These are phyloP conservation scores for Mucor circinelloides DNA, from an alignment of 371 early-diverging fungal genomes.

Conservation along the genomic window DNA sequence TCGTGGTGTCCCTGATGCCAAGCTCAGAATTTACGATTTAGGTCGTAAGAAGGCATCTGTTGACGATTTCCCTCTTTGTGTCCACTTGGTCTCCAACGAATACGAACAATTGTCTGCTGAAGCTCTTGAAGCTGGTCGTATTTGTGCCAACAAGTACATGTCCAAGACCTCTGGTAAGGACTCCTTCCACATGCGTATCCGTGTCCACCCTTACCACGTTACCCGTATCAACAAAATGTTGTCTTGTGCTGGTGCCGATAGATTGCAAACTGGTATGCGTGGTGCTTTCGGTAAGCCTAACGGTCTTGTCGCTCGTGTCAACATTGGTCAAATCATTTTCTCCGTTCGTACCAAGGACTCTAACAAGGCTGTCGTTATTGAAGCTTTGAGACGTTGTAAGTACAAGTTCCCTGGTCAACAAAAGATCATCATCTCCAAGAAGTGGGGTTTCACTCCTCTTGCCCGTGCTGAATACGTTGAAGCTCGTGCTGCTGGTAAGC, in stretches of 20 bases:
- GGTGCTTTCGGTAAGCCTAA: conserved; percentile 99
- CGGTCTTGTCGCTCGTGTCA: conserved; percentile 99
- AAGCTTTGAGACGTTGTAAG: conserved; percentile 96
- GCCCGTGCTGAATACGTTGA: conserved; percentile 91
- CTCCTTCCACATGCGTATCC: conserved; percentile 99
- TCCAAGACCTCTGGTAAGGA: conserved; percentile 99
- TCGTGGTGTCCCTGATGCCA: conserved; percentile 99
- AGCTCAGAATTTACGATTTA: conserved; percentile 99
- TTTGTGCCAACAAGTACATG: conserved; percentile 99
- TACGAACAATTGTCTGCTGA: conserved; percentile 99
- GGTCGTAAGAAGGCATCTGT: conserved; percentile 99
- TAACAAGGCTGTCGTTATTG: conserved; percentile 95
- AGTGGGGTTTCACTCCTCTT: conserved; percentile 99
- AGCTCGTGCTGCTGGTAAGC: conserved; percentile 76
- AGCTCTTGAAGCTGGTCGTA: conserved; percentile 99
- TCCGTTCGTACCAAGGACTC: conserved; percentile 98
- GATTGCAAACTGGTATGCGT: conserved; percentile 99
- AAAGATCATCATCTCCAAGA: conserved; percentile 98
- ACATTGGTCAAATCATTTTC: conserved; percentile 98
- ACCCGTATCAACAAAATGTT: conserved; percentile 99
- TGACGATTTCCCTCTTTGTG: conserved; percentile 97
- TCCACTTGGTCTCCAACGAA: conserved; percentile 98
- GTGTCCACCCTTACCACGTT: conserved; percentile 99
- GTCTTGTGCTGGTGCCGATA: conserved; percentile 99
- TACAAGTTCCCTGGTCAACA: conserved; percentile 99